Percentiles rank a stretch among this genome's conserved stretches.
Conservation (phyloP, 345 rosid species). For the Citrus unshiu region DNA sequence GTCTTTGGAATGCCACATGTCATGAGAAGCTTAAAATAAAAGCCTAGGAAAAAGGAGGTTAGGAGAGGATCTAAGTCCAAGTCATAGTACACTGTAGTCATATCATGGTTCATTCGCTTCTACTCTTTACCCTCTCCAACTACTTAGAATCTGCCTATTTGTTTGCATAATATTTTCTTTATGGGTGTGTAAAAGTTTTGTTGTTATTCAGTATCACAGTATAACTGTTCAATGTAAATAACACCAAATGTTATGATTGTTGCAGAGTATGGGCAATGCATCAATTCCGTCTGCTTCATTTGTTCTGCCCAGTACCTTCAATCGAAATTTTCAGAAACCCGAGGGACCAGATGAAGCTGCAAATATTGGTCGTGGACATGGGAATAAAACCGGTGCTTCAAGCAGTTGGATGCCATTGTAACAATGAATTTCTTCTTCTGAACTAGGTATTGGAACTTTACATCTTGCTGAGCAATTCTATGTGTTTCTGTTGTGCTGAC, state of each 20-base stretch:
- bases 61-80: neutral
- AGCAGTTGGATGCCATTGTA: conserved; percentile 33
- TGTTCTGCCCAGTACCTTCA: conserved; percentile 17
- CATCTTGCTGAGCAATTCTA: neutral
- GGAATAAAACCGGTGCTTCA: conserved; percentile 30
- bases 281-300: conserved; percentile 26
- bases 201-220: neutral
- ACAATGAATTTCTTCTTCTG: conserved; percentile 30
- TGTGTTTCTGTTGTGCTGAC: neutral
- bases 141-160: neutral
- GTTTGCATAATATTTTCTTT: conserved; percentile 1
- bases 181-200: neutral
- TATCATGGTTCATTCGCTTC: conserved; percentile 1
- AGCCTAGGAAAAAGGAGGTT: neutral
- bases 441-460: conserved; percentile 16
- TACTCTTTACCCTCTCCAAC: neutral
- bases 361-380: conserved; percentile 14
- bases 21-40: neutral
- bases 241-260: conserved; percentile 3
- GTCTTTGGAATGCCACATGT: neutral
- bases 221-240: neutral
- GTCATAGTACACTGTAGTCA: conserved; percentile 3
- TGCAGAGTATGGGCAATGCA: conserved; percentile 24
- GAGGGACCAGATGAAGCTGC: conserved; percentile 25
- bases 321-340: conserved; percentile 22